Conservation (phyloP, 768 basidiomycete species). For the Suillus spraguei region DNA sequence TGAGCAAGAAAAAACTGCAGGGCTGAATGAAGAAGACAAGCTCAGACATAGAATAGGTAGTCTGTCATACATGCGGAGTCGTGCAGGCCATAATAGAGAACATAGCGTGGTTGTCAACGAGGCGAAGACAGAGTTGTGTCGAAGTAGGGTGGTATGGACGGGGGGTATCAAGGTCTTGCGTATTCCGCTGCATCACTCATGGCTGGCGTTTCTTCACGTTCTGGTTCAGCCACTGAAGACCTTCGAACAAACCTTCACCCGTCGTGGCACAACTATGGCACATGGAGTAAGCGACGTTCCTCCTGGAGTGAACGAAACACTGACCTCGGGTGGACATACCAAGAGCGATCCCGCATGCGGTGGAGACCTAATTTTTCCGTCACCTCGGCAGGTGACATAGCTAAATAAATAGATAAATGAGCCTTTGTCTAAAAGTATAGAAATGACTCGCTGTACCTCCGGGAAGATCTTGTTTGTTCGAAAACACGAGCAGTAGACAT, state of each 20-base stretch:
- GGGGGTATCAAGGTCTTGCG: constrained; percentile 22
- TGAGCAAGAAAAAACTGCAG: constrained; percentile 25
- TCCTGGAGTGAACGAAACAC: constrained; percentile 23
- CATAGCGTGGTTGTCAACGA: constrained; percentile 37
- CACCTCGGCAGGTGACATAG: constrained; percentile 99
- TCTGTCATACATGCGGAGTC: constrained; percentile 39
- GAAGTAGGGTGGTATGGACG: constrained; percentile 27
- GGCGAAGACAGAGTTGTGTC: constrained; percentile 24
- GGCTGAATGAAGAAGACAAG: constrained; percentile 23
- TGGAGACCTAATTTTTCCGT: constrained; percentile 96
- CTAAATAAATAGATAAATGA: constrained; percentile 31
- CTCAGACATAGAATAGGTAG: constrained; percentile 33
- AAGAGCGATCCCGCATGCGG: constrained; percentile 94
- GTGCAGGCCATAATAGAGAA: constrained; percentile 38
- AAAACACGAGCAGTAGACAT: constrained; percentile 95
- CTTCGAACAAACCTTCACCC: constrained; percentile 96
- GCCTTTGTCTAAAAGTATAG: constrained; percentile 1
- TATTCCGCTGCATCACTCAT: constrained; percentile 39
- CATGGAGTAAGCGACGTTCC: constrained; percentile 10
- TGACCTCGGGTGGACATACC: constrained; percentile 99
- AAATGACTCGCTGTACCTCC: constrained; percentile 59
- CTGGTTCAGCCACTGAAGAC: constrained; percentile 95
- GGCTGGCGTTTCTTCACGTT: constrained; percentile 94
- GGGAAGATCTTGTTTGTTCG: constrained; percentile 98
- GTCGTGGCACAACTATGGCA: constrained; percentile 84